A percentile compares a stretch with the other conserved stretches of the same genome.
These are phyloP conservation scores for Gremmenia infestans DNA, from an alignment of 2,329 filamentous ascomycete genomes.

Conservation along the genomic window DNA sequence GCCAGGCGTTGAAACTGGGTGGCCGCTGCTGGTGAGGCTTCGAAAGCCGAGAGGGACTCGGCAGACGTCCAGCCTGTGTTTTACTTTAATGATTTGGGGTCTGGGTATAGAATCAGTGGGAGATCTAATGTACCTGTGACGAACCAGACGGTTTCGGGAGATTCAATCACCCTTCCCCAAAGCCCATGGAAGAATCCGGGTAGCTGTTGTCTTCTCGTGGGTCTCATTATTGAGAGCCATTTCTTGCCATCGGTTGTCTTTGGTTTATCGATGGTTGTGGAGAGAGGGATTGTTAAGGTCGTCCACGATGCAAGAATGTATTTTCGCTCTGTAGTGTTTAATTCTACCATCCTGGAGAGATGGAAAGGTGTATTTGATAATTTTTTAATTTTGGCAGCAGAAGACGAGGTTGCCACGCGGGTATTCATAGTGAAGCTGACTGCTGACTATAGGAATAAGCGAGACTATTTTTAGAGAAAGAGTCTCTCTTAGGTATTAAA, in stretches of 20 bases:
- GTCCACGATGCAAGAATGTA: background rate
- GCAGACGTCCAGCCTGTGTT: background rate
- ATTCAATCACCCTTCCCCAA: background rate
- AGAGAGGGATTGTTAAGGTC: background rate
- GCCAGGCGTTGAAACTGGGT: background rate
- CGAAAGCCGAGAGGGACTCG: background rate
- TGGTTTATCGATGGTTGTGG: background rate
- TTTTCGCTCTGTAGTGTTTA: background rate
- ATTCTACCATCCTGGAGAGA: background rate
- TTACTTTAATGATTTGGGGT: background rate
- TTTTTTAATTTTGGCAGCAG: no score
- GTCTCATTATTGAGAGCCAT: constrained; percentile 1
- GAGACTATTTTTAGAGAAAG: no score
- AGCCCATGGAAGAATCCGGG: constrained; percentile 1
- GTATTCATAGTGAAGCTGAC: no score
- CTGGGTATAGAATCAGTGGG: background rate
- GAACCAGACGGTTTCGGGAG: background rate
- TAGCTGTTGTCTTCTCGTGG: background rate
- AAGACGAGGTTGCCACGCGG: no score
- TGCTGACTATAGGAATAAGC: no score
- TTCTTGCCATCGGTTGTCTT: background rate
- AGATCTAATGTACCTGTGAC: background rate
- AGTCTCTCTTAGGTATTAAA: no score
- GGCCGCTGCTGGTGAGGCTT: background rate
- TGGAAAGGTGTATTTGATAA: no score